Percentiles rank a stretch among this genome's conserved stretches.
These are phyloP conservation scores for Phytophthora aleatoria DNA, from an alignment of 352 stramenopile species.

Conservation along the genomic window DNA sequence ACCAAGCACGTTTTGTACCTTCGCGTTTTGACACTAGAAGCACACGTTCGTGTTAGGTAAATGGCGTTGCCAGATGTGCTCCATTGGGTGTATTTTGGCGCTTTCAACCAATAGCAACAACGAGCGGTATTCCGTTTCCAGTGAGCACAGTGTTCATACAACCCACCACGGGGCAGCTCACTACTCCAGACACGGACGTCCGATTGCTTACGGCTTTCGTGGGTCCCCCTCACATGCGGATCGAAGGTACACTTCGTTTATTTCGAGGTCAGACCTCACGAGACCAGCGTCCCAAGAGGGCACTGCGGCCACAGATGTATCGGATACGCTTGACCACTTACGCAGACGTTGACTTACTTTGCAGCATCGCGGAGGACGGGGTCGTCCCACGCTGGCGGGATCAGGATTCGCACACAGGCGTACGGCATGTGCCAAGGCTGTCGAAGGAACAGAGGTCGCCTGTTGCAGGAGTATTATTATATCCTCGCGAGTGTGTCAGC, in stretches of 20 bases:
- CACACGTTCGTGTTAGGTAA: background rate
- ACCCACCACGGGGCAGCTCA: background rate
- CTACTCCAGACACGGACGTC: background rate
- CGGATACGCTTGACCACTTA: constrained; percentile 3
- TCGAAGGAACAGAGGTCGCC: background rate
- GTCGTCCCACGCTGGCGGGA: constrained; percentile 8
- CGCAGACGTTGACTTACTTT: constrained; percentile 1
- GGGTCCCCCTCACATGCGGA: background rate
- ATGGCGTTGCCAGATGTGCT: background rate
- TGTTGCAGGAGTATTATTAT: constrained; percentile 15
- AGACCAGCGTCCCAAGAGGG: background rate
- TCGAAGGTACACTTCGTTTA: background rate
- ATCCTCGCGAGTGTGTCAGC: background rate
- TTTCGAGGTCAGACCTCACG: background rate
- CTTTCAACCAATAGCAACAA: background rate
- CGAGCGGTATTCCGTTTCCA: background rate
- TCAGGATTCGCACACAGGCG: background rate
- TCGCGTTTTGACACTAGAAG: too few species aligned
- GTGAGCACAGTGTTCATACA: background rate
- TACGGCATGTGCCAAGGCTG: background rate
- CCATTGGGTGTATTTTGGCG: background rate
- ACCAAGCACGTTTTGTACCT: too few species aligned
- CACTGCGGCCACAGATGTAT: constrained; percentile 7
- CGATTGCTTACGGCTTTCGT: background rate
- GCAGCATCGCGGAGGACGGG: constrained; percentile 5